Percentiles rank a stretch among this genome's conserved stretches.
phyloP scores from a whole-genome alignment of 257 asterid genomes.

The Lantana camara region DNA sequence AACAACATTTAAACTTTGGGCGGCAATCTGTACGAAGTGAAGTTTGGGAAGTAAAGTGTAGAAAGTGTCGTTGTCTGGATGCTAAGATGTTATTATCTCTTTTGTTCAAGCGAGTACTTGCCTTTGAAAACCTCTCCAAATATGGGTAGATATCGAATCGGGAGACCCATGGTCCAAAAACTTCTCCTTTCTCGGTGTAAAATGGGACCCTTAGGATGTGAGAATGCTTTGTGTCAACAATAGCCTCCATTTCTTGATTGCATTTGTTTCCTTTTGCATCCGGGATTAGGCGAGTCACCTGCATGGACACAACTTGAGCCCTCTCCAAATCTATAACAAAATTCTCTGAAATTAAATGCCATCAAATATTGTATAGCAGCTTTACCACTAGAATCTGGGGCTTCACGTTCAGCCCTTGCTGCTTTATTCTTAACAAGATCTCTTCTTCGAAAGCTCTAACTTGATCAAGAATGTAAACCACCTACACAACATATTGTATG shows the following conservation, averaged over 20 bases:
- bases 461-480: slow-evolving; percentile 90
- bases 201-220: slow-evolving; percentile 79
- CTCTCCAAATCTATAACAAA: background rate
- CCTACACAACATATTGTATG: slow-evolving; percentile 41
- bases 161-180: slow-evolving; percentile 77
- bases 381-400: slow-evolving; percentile 82
- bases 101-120: slow-evolving; percentile 19
- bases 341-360: background rate
- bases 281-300: slow-evolving; percentile 81
- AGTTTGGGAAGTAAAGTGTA: too few species aligned
- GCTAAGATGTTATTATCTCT: too few species aligned
- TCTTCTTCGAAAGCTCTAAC: slow-evolving; percentile 83
- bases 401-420: slow-evolving; percentile 69
- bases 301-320: slow-evolving; percentile 27
- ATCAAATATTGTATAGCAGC: slow-evolving; percentile 12
- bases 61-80: too few species aligned
- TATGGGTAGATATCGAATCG: slow-evolving; percentile 81
- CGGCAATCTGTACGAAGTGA: too few species aligned
- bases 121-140: slow-evolving; percentile 64
- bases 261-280: slow-evolving; percentile 81
- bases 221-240: slow-evolving; percentile 61
- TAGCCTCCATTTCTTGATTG: slow-evolving; percentile 73
- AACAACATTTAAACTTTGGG: too few species aligned
- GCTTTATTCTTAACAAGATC: slow-evolving; percentile 60
- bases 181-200: slow-evolving; percentile 54